These are phyloP conservation scores for Nigrospora oryzae DNA, from an alignment of 2,329 filamentous ascomycete genomes.

Conservation along the genomic window DNA sequence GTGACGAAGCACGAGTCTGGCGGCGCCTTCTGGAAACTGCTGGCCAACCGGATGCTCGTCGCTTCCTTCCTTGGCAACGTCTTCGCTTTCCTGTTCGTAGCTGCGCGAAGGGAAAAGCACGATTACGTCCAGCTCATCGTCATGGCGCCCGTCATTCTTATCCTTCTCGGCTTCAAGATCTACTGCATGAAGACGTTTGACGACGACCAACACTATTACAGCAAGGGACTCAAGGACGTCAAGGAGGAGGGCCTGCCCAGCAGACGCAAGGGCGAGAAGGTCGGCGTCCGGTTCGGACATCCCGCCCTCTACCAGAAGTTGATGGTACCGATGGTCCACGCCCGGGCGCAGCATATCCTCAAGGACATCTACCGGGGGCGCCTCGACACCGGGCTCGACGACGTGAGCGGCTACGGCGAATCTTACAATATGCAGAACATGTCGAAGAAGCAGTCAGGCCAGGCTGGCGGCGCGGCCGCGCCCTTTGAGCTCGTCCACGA, in stretches of 20 bases:
- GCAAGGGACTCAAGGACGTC: constrained; percentile 36
- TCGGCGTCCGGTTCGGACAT: constrained; percentile 74
- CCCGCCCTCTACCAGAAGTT: constrained; percentile 82
- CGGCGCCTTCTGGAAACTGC: constrained; percentile 83
- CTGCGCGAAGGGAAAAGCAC: constrained; percentile 54
- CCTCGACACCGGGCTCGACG: constrained; percentile 54
- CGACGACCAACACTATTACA: constrained; percentile 66
- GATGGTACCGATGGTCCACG: constrained; percentile 92
- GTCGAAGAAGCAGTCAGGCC: constrained; percentile 38
- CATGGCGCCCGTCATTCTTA: constrained; percentile 65
- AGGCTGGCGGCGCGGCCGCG: constrained; percentile 36
- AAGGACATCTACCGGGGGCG: constrained; percentile 77
- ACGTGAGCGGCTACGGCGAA: constrained; percentile 67
- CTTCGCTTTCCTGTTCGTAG: constrained; percentile 68
- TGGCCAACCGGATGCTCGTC: constrained; percentile 88
- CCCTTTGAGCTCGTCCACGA: constrained; percentile 80
- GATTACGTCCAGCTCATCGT: constrained; percentile 66
- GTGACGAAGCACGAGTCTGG: constrained; percentile 95
- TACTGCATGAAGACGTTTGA: constrained; percentile 76
- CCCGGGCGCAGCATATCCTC: constrained; percentile 75
- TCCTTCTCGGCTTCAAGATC: constrained; percentile 77
- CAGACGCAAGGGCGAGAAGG: constrained; percentile 50
- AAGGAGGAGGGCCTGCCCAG: constrained; percentile 38
- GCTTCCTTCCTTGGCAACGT: constrained; percentile 70
- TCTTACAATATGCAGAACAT: constrained; percentile 70